These are phyloP conservation scores for Neopestalotiopsis sp. DNA, from an alignment of 2,329 filamentous ascomycete genomes.

Conservation along the genomic window DNA sequence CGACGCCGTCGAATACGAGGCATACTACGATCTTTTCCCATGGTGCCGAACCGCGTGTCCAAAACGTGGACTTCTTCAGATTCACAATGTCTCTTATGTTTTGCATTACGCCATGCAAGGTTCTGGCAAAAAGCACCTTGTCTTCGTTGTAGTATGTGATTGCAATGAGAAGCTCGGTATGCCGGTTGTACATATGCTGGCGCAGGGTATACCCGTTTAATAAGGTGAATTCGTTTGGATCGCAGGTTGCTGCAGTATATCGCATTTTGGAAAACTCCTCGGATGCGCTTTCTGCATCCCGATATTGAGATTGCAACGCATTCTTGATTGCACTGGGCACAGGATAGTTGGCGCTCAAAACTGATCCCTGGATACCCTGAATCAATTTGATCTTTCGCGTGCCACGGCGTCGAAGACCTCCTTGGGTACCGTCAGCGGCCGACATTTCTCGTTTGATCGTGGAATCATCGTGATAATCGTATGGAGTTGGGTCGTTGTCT, in stretches of 20 bases:
- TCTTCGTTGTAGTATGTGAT: constrained; percentile 99
- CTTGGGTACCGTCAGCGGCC: not conserved
- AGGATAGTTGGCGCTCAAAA: constrained; percentile 95
- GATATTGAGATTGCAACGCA: constrained; percentile 90
- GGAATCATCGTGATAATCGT: not conserved
- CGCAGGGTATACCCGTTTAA: constrained; percentile 99
- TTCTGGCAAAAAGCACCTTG: constrained; percentile 93
- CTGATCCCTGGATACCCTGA: constrained; percentile 96
- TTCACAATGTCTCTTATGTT: constrained; percentile 99
- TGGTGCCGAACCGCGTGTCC: constrained; percentile 97
- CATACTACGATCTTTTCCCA: constrained; percentile 99
- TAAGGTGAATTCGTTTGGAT: constrained; percentile 94
- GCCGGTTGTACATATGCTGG: constrained; percentile 97
- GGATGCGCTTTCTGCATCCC: constrained; percentile 87
- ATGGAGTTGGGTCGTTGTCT: not conserved
- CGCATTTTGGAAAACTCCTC: constrained; percentile 99
- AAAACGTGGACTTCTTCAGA: constrained; percentile 98
- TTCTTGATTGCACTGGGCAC: constrained; percentile 98
- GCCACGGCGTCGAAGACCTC: no score
- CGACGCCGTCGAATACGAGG: constrained; percentile 96
- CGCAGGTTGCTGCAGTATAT: constrained; percentile 97
- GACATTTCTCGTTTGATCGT: not conserved
- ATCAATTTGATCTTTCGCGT: constrained; percentile 80
- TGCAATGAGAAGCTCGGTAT: constrained; percentile 96
- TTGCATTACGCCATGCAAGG: constrained; percentile 98